Conservation (phyloP, 1,139 yeast species). For the Suhomyces yuchorum region DNA sequence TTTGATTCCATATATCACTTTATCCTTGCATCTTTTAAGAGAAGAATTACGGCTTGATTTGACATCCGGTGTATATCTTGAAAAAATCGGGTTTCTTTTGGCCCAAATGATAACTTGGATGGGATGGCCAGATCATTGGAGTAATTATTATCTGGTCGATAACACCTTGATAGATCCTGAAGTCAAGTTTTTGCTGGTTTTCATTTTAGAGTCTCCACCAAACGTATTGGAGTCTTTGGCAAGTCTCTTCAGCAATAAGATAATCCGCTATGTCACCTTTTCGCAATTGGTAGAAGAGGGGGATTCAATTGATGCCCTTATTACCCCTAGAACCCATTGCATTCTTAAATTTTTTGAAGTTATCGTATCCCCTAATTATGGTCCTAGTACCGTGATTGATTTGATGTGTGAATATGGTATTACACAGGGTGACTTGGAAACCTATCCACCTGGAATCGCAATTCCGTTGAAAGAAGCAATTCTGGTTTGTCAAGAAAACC, state of each 20-base stretch:
- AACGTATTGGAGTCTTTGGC: constrained; percentile 55
- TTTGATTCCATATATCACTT: constrained; percentile 61
- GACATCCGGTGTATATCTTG: constrained; percentile 38
- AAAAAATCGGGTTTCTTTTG: constrained; percentile 54
- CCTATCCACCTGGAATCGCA: constrained; percentile 72
- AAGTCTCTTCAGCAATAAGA: constrained; percentile 48
- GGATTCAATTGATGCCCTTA: constrained; percentile 56
- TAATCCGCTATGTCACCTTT: constrained; percentile 62
- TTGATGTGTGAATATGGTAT: constrained; percentile 60
- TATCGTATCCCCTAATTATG: constrained; percentile 55
- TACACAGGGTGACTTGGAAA: constrained; percentile 55
- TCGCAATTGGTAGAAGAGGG: constrained; percentile 70
- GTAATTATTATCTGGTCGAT: constrained; percentile 51
- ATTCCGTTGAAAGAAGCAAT: constrained; percentile 67
- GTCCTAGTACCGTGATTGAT: constrained; percentile 56
- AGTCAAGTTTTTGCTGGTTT: constrained; percentile 41
- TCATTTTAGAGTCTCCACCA: constrained; percentile 54
- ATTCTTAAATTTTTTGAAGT: constrained; percentile 63
- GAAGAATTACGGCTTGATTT: constrained; percentile 73
- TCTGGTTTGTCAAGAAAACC: constrained; percentile 56
- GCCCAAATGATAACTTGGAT: constrained; percentile 65
- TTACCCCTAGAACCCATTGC: constrained; percentile 67
- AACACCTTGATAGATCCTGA: constrained; percentile 25
- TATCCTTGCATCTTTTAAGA: constrained; percentile 71
- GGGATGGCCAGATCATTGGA: constrained; percentile 79